phyloP scores from a whole-genome alignment of 768 basidiomycete genomes.

The Coprinellus micaceus region DNA sequence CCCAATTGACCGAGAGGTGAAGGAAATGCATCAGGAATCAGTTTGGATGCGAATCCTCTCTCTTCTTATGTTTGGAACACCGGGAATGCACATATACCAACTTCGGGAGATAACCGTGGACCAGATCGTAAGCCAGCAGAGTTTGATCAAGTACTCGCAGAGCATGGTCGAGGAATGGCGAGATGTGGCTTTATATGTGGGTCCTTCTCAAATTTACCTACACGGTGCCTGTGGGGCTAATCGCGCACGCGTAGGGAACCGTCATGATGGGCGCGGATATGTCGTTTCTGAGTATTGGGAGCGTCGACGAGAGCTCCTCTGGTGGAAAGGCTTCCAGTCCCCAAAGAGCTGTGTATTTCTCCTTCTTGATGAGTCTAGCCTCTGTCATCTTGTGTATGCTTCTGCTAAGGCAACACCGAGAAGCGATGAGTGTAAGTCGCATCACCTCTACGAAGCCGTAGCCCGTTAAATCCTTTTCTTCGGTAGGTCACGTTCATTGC shows the following conservation, averaged over 20 bases:
- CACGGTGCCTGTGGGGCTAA: background rate
- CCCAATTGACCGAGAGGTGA: background rate
- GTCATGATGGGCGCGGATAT: slow-evolving; percentile 14
- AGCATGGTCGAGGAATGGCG: slow-evolving; percentile 40
- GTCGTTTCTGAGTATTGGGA: slow-evolving; percentile 12
- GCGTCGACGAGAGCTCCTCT: slow-evolving; percentile 3
- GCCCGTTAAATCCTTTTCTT: background rate
- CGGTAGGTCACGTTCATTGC: slow-evolving; percentile 5
- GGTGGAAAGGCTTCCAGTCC: background rate
- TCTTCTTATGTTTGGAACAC: slow-evolving; percentile 41
- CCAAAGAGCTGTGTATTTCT: slow-evolving; percentile 12
- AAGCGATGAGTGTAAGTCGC: slow-evolving; percentile 1
- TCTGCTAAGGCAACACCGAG: slow-evolving; percentile 9
- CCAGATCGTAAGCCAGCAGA: slow-evolving; percentile 30
- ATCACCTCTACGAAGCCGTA: slow-evolving; percentile 22
- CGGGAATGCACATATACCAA: slow-evolving; percentile 37
- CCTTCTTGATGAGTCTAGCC: slow-evolving; percentile 10
- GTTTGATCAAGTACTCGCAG: slow-evolving; percentile 38
- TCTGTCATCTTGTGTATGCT: slow-evolving; percentile 10
- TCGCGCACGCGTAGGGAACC: slow-evolving; percentile 5
- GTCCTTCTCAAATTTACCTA: background rate
- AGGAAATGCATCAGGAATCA: slow-evolving; percentile 10
- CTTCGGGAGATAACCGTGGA: slow-evolving; percentile 50
- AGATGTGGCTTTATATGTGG: slow-evolving; percentile 44
- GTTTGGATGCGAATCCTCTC: slow-evolving; percentile 31